Evolutionary conservation across 2,329 filamentous ascomycete species (phyloP).

Genomic region (Acephala macrosclerotiorum): DNA sequence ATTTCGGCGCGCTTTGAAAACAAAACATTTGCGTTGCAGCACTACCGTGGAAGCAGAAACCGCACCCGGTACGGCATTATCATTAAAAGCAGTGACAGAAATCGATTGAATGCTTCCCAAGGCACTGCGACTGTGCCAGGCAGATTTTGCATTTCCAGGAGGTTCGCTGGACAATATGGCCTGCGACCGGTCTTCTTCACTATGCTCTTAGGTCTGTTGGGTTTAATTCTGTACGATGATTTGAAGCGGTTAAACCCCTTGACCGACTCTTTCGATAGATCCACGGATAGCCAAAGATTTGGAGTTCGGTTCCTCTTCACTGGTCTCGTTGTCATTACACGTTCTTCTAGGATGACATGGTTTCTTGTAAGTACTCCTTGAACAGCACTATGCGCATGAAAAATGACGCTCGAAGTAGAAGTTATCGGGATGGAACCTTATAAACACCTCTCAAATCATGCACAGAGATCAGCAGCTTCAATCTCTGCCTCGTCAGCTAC

Average conservation of each 20-base stretch:
- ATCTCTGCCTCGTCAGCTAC: neutral
- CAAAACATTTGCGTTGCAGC: neutral
- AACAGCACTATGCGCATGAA: neutral
- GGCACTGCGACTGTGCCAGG: no score
- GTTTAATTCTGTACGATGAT: conserved; percentile 6
- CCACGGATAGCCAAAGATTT: conserved; percentile 11
- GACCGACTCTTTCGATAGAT: conserved; percentile 4
- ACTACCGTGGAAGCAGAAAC: neutral
- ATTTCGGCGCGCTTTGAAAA: neutral
- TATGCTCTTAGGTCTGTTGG: conserved; percentile 6
- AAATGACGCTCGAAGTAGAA: neutral
- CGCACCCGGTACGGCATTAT: conserved; percentile 1
- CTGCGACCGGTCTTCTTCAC: neutral
- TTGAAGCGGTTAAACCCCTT: neutral
- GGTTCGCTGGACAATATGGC: neutral
- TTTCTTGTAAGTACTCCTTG: neutral
- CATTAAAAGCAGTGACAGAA: neutral
- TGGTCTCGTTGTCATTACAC: conserved; percentile 7
- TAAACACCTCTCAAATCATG: neutral
- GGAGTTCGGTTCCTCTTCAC: conserved; percentile 12
- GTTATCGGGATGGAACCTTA: neutral
- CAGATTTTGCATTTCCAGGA: neutral
- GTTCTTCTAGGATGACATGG: conserved; percentile 16
- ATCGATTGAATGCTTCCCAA: no score
- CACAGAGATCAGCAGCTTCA: neutral